Percentiles rank a stretch among this genome's conserved stretches.
These are phyloP conservation scores for Acacia concinna DNA, from an alignment of 331 rosid genomes.

Conservation along the genomic window DNA sequence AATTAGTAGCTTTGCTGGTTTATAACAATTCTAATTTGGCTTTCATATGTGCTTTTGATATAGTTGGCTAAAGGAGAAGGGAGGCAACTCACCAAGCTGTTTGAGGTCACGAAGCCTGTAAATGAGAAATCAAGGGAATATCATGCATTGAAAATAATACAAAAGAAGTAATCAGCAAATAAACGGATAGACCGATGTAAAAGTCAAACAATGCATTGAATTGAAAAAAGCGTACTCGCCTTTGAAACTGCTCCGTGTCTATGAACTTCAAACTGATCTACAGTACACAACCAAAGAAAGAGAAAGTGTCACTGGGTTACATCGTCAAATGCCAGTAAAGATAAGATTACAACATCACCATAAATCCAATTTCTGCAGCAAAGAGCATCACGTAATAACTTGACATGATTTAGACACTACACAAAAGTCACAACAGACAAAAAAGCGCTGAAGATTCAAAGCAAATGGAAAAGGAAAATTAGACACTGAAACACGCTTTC, in stretches of 20 bases:
- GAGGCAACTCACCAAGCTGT: constrained; percentile 73
- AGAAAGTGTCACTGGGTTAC: neutral
- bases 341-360: neutral
- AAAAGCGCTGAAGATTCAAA: neutral
- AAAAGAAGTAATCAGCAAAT: neutral
- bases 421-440: no score
- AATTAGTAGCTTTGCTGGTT: neutral
- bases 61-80: neutral
- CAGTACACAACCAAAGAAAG: constrained; percentile 9
- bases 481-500: neutral
- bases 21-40: neutral
- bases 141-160: neutral
- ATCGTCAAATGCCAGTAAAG: neutral
- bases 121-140: neutral
- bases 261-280: constrained; percentile 90
- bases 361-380: neutral
- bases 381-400: neutral
- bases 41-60: neutral
- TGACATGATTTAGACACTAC: neutral
- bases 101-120: constrained; percentile 95
- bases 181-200: neutral
- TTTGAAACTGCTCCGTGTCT: constrained; percentile 91
- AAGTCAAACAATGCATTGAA: constrained; percentile 1
- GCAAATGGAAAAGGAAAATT: neutral
- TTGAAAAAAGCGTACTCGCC: constrained; percentile 47